Evolutionary conservation across 2,329 filamentous ascomycete genomes (phyloP), one percentile per base, ranked within the genome.

Genomic region (Tolypocladium inflatum): DNA sequence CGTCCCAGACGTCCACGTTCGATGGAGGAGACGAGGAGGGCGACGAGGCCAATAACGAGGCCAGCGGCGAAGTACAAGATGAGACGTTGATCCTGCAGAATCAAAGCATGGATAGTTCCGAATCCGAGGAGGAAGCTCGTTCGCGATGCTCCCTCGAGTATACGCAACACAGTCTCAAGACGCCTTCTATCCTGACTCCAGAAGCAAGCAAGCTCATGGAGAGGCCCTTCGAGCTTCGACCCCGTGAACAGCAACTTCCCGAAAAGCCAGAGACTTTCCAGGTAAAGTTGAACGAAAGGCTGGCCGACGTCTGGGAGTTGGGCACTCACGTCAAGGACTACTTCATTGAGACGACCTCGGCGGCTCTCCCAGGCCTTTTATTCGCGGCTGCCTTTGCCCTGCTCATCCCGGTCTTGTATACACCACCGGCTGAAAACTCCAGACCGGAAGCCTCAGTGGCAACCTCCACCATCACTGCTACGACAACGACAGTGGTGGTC

Each of bases 111-210:
- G 58, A 57, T n/a, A 56, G 15, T 37, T 66, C 67, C 4, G 67
- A 70, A 30, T 61, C 64, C 5, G 76, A 80, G 33, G 74, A 76
- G 21, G 73, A 74, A 30, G 70, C 67, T 9, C 70, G 71, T 33
- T 74, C 73, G 59, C 63, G 67, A 58, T 66, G 68, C 13, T 80
- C 78, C 26, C 73, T 80, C 33, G 72, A 75, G 57, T 81, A 82
- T 61, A 76, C 78, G 26, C 77, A 80, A 53, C 71, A 80, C 63
- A 76, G 73, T 56, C 74, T 81, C 48, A 70, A 70, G 54, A 76
- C 70, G 41, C 78, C 78, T 5, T 76, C 74, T 33, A 69, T 74
- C 33, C 63, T 65, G n/a, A 71, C 71, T 5, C 71, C 71, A 13
- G 72, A 74, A 51, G 67, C 66, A 26, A 71, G 66, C 58, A 64